Evolutionary conservation across 2,329 filamentous ascomycete genomes (phyloP), one percentile per base, ranked within the genome.

Genomic region (Paramyrothecium roridum): DNA sequence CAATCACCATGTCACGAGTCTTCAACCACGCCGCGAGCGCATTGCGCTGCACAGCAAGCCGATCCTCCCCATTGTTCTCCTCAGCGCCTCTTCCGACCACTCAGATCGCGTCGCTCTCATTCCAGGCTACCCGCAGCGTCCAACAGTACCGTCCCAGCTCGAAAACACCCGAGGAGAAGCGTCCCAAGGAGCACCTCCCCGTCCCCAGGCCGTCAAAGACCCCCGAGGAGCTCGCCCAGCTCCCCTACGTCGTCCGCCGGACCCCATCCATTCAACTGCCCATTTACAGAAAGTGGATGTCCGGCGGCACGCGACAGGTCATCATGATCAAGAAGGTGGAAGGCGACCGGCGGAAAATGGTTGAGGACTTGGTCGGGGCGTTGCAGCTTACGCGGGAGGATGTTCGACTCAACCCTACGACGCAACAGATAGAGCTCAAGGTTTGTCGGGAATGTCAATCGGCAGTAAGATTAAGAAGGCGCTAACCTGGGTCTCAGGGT

Each of bases 321-420:
- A 96, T 93, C 6, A 73, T 84, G 55, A 75, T 99, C 54, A 89
- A 91, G 70, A 92, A 90, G 73, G 81, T 93, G 51, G 85, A 91
- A 55, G 95, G 95, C 17, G 82, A 96, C 68, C 66, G 85, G 51
- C 71, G 76, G 33, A 81, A 77, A 3, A 69, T 98, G 60, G 79
- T 83, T 58, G 72, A 80, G 37, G 88, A 92, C 62, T 68, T 98
- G 55, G 74, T 78, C 40, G 67, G 73, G 20, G 80, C 78, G 12
- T 70, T 96, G 57, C 73, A 77, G 1, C 66, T 93, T 46, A 72
- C 80, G 22, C 67, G 78, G 51, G 76, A 81, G 16, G 75, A 85
- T 8, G 76, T 87, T 46, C 75, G 70, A 59, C 59, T 85, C 48
- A 84, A 84, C 61, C 75, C 75, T 20, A 74, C 87, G 52, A 96